Base-by-base conservation (phyloP, 495 filamentous ascomycete species). In the Penicillium longicatenatum region DNA sequence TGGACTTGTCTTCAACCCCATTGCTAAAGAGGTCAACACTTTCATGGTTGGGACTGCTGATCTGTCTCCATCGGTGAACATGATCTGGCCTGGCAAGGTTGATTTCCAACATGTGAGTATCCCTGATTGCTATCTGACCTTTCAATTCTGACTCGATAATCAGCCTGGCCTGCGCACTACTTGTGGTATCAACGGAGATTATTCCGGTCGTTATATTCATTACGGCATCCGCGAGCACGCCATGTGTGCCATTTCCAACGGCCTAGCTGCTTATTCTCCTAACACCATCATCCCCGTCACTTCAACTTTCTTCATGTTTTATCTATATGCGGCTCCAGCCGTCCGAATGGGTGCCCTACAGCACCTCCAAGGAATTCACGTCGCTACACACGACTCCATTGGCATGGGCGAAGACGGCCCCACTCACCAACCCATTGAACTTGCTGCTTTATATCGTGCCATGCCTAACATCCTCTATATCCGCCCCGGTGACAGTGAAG, bases 391-490 rank as follows among this genome's bases (percentile, higher is more conserved):
- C 66, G 82, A 87, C 71, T 78, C 74, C 11, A 83, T 87, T 44
- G 83, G 78, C 10, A 79, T 74, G 48, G 84, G 83, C 24, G 80
- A 87, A 62, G 81, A 87, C 57, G 84, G 83, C 1, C 84, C 81
- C 0, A 87, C 83, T 2, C 83, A 87, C 59, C 83, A 87, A 55
- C 83, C 83, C 3, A 79, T 87, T 54, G 83, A 81, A 42, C 71
- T 86, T 5, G 79, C 79, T 20, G 68, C 80, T 0, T 62, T 85
- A 20, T 87, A 82, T 62, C 79, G 83, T 5, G 79, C 82, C 9
- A 86, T 86, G 83, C 83, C 82, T 1, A 84, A 85, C 55, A 59
- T 86, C 2, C 69, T 82, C n/a, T 83, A 83, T 64, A 81, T 85
- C 52, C 78, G 83, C 1, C 82, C 82, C 0, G 73, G 75, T 21